Evolutionary conservation across 345 rosid genomes (phyloP).

Genomic region (Populus ilicifolia): DNA sequence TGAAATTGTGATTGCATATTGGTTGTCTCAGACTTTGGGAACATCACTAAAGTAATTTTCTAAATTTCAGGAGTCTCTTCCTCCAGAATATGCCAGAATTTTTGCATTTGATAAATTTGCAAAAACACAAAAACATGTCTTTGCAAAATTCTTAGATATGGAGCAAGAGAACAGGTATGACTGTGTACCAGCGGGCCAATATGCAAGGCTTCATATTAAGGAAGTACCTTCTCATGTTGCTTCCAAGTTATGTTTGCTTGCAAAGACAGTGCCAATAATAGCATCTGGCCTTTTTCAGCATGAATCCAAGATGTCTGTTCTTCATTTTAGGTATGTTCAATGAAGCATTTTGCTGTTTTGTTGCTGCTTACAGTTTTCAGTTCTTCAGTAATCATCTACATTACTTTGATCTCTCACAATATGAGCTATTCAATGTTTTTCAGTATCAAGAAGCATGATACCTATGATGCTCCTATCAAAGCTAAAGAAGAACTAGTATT

Average conservation of each 20-base stretch:
- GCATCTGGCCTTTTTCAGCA: conserved; percentile 88
- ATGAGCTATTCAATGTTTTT: conserved; percentile 13
- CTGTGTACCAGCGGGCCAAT: conserved; percentile 55
- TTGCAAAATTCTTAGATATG: conserved; percentile 51
- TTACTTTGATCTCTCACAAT: background rate
- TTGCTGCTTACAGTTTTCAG: background rate
- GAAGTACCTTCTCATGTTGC: conserved; percentile 62
- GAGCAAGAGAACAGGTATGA: conserved; percentile 56
- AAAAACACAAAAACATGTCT: conserved; percentile 79
- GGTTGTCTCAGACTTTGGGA: conserved; percentile 1
- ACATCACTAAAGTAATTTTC: conserved; percentile 14
- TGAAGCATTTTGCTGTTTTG: background rate
- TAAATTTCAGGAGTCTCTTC: conserved; percentile 76
- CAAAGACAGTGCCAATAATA: conserved; percentile 47
- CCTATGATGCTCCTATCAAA: conserved; percentile 73
- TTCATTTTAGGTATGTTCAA: conserved; percentile 73
- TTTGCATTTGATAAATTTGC: conserved; percentile 84
- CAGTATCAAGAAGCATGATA: conserved; percentile 80
- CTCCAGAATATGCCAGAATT: conserved; percentile 85
- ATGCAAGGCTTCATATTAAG: conserved; percentile 64
- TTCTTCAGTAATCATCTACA: conserved; percentile 4
- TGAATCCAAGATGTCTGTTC: conserved; percentile 96
- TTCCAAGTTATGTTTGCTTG: conserved; percentile 44
- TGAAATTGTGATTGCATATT: conserved; percentile 9
- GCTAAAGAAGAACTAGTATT: conserved; percentile 84